A percentile compares a stretch with the other conserved stretches of the same genome.
phyloP scores from a whole-genome alignment of 176 grass and related monocot genomes.

The Hordeum vulgare region DNA sequence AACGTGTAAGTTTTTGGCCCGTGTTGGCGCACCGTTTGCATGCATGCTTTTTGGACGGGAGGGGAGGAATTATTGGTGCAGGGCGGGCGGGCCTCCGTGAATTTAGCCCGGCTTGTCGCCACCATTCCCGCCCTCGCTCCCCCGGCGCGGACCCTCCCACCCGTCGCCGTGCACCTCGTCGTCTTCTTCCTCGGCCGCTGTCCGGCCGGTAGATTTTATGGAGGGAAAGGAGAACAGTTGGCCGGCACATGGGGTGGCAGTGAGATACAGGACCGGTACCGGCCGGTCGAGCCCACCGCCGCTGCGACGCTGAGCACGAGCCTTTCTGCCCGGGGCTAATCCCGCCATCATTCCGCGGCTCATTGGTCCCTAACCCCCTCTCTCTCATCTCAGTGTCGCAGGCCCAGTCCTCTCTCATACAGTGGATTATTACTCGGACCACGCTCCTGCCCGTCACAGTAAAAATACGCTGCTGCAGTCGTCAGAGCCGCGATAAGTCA shows the following conservation, averaged over 20 bases:
- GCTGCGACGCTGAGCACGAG: constrained; percentile 2
- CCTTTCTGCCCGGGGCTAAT: constrained; percentile 28
- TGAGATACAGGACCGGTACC: too few relatives aligned
- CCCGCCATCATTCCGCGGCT: constrained; percentile 17
- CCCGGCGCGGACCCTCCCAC: too few relatives aligned
- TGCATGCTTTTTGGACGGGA: not conserved
- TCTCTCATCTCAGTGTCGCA: constrained; percentile 1
- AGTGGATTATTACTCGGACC: not conserved
- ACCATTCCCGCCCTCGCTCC: not conserved
- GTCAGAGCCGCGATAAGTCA: not conserved
- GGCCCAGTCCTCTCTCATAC: not conserved
- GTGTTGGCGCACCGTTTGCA: not conserved
- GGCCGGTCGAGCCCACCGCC: not conserved
- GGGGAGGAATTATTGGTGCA: not conserved
- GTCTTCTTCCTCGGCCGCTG: not conserved
- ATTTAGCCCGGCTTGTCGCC: constrained; percentile 7
- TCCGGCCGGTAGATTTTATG: not conserved
- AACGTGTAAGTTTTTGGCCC: not conserved
- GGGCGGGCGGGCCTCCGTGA: not conserved
- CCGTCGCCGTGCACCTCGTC: too few relatives aligned
- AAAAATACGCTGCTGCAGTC: not conserved
- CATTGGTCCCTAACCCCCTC: constrained; percentile 24
- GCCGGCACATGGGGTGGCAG: not conserved
- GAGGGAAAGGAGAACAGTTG: not conserved
- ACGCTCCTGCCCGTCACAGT: not conserved